These are phyloP conservation scores for Fimicolochytrium jonesii DNA, from an alignment of 192 early-diverging fungal genomes.

Conservation along the genomic window DNA sequence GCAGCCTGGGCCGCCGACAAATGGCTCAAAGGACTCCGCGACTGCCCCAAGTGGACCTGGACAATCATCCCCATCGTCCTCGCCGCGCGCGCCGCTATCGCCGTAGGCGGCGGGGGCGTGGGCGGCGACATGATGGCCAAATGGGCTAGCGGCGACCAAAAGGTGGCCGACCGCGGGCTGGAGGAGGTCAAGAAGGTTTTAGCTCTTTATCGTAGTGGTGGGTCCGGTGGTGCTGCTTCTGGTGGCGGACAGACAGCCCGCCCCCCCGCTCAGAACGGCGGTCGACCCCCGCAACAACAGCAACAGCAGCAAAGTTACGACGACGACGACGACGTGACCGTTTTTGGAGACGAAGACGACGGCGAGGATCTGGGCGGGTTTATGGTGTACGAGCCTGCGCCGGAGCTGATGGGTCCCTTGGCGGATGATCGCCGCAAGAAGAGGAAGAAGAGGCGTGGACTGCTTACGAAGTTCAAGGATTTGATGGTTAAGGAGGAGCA, in stretches of 20 bases:
- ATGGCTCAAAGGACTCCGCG: background rate
- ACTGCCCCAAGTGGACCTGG: constrained; percentile 13
- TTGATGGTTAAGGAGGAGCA: constrained; percentile 21
- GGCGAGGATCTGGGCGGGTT: constrained; percentile 14
- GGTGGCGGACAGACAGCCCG: too few species aligned
- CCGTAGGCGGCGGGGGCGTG: constrained; percentile 15
- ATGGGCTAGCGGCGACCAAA: constrained; percentile 6
- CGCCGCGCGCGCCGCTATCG: constrained; percentile 20
- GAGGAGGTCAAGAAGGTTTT: constrained; percentile 10
- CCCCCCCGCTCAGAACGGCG: background rate
- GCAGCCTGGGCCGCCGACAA: background rate
- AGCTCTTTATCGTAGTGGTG: constrained; percentile 1
- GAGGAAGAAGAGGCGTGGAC: constrained; percentile 10
- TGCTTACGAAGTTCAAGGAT: constrained; percentile 3
- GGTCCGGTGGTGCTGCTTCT: too few species aligned
- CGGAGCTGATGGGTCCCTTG: too few species aligned
- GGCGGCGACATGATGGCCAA: constrained; percentile 17
- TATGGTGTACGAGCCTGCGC: background rate
- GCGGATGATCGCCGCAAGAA: too few species aligned
- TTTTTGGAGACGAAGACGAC: background rate
- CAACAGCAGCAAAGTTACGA: too few species aligned
- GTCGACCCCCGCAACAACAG: background rate
- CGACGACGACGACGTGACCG: constrained; percentile 3
- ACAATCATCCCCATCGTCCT: constrained; percentile 15
- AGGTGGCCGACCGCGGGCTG: constrained; percentile 7